These are phyloP conservation scores for Extremus antarcticus DNA, from an alignment of 495 filamentous ascomycete species.

Conservation along the genomic window DNA sequence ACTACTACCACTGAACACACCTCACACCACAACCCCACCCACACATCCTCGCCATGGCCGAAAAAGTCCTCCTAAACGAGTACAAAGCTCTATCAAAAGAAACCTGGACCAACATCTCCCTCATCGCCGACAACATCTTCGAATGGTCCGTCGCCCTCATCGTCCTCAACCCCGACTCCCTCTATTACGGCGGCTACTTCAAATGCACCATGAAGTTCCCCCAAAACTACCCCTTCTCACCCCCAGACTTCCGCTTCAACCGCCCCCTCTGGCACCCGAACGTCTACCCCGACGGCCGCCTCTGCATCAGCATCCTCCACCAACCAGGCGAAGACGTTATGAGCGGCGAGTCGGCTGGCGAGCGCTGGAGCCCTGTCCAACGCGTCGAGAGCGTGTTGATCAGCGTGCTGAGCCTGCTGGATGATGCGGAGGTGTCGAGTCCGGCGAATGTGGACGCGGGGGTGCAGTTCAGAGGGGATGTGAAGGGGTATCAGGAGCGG, in stretches of 20 bases:
- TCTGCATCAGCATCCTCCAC: slow-evolving; percentile 96
- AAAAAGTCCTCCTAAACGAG: slow-evolving; percentile 81
- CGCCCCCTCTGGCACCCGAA: slow-evolving; percentile 85
- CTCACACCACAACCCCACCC: too few species aligned
- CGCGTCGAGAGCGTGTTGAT: slow-evolving; percentile 89
- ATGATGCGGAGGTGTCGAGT: slow-evolving; percentile 84
- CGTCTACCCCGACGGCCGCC: slow-evolving; percentile 76
- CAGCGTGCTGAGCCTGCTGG: slow-evolving; percentile 83
- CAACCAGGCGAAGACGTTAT: slow-evolving; percentile 80
- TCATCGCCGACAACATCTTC: slow-evolving; percentile 66
- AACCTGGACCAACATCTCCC: slow-evolving; percentile 80
- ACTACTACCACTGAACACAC: too few species aligned
- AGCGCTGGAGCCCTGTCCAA: slow-evolving; percentile 89
- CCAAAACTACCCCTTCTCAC: slow-evolving; percentile 77
- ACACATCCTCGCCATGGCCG: slow-evolving; percentile 38
- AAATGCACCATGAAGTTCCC: slow-evolving; percentile 81
- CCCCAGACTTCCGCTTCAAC: slow-evolving; percentile 74
- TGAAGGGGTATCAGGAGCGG: slow-evolving; percentile 52
- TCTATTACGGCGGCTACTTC: slow-evolving; percentile 90
- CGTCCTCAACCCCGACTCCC: slow-evolving; percentile 80
- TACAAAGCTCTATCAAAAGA: slow-evolving; percentile 72
- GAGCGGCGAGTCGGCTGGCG: slow-evolving; percentile 77
- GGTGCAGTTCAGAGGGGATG: slow-evolving; percentile 68
- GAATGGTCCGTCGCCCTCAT: slow-evolving; percentile 81
- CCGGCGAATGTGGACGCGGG: slow-evolving; percentile 92